Evolutionary conservation across 2,329 filamentous ascomycete species (phyloP).

Genomic region (Hypoxylon sp.): DNA sequence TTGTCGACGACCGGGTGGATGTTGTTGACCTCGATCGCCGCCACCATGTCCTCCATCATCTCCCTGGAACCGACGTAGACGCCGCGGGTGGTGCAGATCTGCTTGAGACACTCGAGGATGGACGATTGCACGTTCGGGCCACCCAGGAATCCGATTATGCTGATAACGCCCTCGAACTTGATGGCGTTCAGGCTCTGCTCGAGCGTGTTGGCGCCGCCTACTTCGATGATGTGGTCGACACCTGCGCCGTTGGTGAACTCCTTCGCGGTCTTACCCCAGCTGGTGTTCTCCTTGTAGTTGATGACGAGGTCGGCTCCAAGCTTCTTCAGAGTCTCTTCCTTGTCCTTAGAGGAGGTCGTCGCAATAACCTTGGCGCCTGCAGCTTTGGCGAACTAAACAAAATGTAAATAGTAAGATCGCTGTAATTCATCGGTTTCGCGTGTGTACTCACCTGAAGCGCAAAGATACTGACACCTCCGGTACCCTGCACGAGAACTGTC

Average conservation of each 20-base stretch:
- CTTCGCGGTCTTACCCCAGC: constrained; percentile 56
- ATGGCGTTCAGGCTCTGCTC: constrained; percentile 55
- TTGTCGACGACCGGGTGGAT: constrained; percentile 53
- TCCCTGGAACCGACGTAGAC: constrained; percentile 51
- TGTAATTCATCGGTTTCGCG: background rate
- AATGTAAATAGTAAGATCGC: background rate
- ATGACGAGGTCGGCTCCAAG: constrained; percentile 60
- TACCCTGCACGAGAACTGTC: constrained; percentile 73
- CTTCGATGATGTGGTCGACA: constrained; percentile 58
- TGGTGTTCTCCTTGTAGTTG: constrained; percentile 56
- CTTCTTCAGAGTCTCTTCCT: constrained; percentile 53
- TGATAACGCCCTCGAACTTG: constrained; percentile 56
- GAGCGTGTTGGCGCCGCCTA: constrained; percentile 55
- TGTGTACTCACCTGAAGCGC: constrained; percentile 60
- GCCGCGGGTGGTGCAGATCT: constrained; percentile 51
- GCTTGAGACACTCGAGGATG: constrained; percentile 59
- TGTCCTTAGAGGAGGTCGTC: constrained; percentile 56
- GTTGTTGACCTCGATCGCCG: constrained; percentile 52
- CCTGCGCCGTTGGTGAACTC: constrained; percentile 54
- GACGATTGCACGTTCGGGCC: constrained; percentile 55
- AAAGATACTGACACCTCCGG: constrained; percentile 72
- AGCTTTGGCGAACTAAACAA: constrained; percentile 55
- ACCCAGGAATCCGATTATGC: constrained; percentile 53
- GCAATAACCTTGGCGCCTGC: constrained; percentile 58
- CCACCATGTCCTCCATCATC: constrained; percentile 54